Percentiles rank a stretch among this genome's conserved stretches.
phyloP scores from a whole-genome alignment of 2,329 filamentous ascomycete species.

The Exophiala phaeomuriformis region DNA sequence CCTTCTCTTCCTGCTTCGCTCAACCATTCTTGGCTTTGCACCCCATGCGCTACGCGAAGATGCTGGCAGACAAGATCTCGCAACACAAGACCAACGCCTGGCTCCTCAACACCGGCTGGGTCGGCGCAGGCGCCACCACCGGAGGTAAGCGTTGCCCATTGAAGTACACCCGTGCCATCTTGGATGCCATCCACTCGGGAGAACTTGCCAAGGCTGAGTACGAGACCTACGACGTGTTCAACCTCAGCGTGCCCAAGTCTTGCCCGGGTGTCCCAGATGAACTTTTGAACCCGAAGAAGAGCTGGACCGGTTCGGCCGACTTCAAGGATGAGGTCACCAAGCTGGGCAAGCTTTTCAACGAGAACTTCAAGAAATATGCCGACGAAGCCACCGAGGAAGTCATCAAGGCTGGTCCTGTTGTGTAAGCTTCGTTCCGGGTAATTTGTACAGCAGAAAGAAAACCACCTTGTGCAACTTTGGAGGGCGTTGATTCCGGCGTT shows the following conservation, averaged over 20 bases:
- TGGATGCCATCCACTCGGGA: conserved; percentile 95
- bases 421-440: conserved; percentile 18
- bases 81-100: conserved; percentile 92
- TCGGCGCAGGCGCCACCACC: conserved; percentile 80
- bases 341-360: conserved; percentile 79
- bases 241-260: conserved; percentile 86
- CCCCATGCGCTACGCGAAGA: conserved; percentile 97
- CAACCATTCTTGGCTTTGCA: conserved; percentile 98
- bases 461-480: conserved; percentile 6
- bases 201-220: conserved; percentile 89
- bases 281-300: conserved; percentile 87
- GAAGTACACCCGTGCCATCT: conserved; percentile 97
- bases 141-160: conserved; percentile 95
- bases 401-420: conserved; percentile 47
- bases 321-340: conserved; percentile 87
- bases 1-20: conserved; percentile 98
- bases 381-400: conserved; percentile 75
- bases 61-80: conserved; percentile 97
- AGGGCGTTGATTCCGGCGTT: conserved; percentile 16
- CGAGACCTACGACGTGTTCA: conserved; percentile 94
- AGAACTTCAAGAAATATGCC: conserved; percentile 97
- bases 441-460: conserved; percentile 14
- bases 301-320: conserved; percentile 76
- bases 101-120: conserved; percentile 98
- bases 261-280: conserved; percentile 85